These are phyloP conservation scores for Aspergillus bertholletiae DNA, from an alignment of 495 filamentous ascomycete genomes.

Conservation along the genomic window DNA sequence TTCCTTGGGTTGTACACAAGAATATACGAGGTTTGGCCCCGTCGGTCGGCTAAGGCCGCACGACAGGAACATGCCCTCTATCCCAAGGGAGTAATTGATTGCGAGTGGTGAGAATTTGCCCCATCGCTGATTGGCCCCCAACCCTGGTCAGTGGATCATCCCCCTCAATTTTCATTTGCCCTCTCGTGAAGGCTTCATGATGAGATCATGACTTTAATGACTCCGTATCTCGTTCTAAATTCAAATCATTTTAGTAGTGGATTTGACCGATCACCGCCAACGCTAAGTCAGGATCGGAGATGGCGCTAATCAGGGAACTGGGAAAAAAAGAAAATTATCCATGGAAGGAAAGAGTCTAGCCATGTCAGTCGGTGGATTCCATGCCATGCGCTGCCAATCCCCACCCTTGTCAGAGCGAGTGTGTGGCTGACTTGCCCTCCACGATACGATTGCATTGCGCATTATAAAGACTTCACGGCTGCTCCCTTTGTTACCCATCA, in stretches of 20 bases:
- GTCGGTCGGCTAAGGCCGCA: too few relatives aligned
- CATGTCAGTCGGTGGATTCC: slow-evolving; percentile 2
- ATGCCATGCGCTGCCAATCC: slow-evolving; percentile 16
- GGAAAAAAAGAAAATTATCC: slow-evolving; percentile 9
- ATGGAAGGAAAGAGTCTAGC: slow-evolving; percentile 9
- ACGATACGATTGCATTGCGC: slow-evolving; percentile 1
- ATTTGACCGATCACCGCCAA: slow-evolving; percentile 10
- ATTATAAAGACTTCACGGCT: slow-evolving; percentile 20
- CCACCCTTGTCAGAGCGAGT: slow-evolving; percentile 12
- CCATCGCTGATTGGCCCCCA: too few relatives aligned
- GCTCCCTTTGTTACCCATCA: slow-evolving; percentile 6
- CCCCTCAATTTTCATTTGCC: not conserved
- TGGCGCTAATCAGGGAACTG: not conserved
- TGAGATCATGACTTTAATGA: slow-evolving; percentile 18
- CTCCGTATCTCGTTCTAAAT: slow-evolving; percentile 11
- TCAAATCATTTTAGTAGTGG: slow-evolving; percentile 18
- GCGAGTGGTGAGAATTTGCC: too few relatives aligned
- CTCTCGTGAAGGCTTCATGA: not conserved
- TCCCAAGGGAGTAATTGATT: not conserved
- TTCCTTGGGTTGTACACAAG: not conserved
- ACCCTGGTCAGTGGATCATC: not conserved
- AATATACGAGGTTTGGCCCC: not conserved
- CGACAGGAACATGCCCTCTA: not conserved
- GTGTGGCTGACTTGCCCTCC: too few relatives aligned
- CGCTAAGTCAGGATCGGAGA: not conserved